These are phyloP conservation scores for Dissophora ornata DNA, from an alignment of 192 early-diverging fungal genomes.

Conservation along the genomic window DNA sequence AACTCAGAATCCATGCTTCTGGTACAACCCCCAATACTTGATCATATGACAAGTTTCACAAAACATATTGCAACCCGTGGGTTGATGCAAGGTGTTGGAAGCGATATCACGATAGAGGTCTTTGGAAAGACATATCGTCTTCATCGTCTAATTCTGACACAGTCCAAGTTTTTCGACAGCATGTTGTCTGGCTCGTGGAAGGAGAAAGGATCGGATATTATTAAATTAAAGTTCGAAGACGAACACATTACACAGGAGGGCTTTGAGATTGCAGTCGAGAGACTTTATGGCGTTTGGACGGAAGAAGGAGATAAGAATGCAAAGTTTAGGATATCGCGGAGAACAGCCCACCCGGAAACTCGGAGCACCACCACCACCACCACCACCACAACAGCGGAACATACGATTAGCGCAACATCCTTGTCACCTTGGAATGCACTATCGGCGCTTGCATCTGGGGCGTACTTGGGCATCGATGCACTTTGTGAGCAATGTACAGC, in stretches of 20 bases:
- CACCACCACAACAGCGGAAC: background rate
- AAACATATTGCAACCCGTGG: conserved; percentile 61
- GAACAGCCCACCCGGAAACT: too few relatives aligned
- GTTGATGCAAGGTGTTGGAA: conserved; percentile 58
- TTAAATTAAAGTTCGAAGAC: conserved; percentile 63
- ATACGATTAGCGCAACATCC: background rate
- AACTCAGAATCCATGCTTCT: conserved; percentile 1
- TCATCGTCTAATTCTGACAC: conserved; percentile 64
- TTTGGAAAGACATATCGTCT: conserved; percentile 63
- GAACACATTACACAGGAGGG: conserved; percentile 61
- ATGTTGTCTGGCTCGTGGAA: conserved; percentile 61
- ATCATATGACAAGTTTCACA: conserved; percentile 41
- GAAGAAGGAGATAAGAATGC: conserved; percentile 8
- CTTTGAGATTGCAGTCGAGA: conserved; percentile 62
- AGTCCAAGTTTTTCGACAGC: conserved; percentile 62
- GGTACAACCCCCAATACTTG: conserved; percentile 1
- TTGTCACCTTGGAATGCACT: conserved; percentile 56
- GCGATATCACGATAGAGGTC: conserved; percentile 58
- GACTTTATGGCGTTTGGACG: conserved; percentile 61
- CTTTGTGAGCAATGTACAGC: conserved; percentile 57
- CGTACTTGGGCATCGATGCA: conserved; percentile 61
- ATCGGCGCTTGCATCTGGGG: conserved; percentile 57
- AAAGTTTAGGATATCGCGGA: too few relatives aligned
- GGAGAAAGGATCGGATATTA: conserved; percentile 36
- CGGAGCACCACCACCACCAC: too few relatives aligned